Evolutionary conservation across 208 protist genomes (phyloP).

Genomic region (Phytomonas serpens): DNA sequence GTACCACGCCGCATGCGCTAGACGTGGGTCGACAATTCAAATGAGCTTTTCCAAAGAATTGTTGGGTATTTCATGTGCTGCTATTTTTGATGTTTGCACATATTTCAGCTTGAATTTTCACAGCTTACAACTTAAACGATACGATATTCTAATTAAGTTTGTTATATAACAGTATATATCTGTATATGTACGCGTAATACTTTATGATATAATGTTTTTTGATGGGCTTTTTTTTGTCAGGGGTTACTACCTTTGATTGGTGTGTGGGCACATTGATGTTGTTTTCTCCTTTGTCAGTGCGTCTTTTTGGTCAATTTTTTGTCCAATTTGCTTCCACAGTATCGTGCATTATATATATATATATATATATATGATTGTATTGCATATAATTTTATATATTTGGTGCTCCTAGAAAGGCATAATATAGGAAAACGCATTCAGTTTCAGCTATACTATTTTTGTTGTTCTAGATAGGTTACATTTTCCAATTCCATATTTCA

Average conservation of each 20-base stretch:
- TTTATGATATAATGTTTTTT: not conserved
- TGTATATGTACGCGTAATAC: not conserved
- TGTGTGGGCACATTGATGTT: not conserved
- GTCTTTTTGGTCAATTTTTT: constrained; percentile 10
- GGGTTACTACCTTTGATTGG: not conserved
- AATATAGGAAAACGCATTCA: constrained; percentile 8
- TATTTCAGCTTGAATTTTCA: not conserved
- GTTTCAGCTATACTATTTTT: constrained; percentile 11
- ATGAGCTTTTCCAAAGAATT: not conserved
- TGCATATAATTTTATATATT: not conserved
- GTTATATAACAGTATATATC: constrained; percentile 2
- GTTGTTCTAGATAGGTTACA: not conserved
- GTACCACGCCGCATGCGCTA: constrained; percentile 46
- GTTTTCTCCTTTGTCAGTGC: constrained; percentile 11
- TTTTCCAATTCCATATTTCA: not conserved
- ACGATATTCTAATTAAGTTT: not conserved
- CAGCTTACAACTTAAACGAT: not conserved
- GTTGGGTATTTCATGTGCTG: not conserved
- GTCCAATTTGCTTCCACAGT: not conserved
- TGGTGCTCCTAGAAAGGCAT: constrained; percentile 1
- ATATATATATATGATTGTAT: constrained; percentile 1
- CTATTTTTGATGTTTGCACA: not conserved
- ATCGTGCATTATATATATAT: constrained; percentile 1
- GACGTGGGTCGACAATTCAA: not conserved
- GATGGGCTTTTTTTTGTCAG: not conserved